These are phyloP conservation scores for Corylus avellana DNA, from an alignment of 306 rosid genomes.

Conservation along the genomic window DNA sequence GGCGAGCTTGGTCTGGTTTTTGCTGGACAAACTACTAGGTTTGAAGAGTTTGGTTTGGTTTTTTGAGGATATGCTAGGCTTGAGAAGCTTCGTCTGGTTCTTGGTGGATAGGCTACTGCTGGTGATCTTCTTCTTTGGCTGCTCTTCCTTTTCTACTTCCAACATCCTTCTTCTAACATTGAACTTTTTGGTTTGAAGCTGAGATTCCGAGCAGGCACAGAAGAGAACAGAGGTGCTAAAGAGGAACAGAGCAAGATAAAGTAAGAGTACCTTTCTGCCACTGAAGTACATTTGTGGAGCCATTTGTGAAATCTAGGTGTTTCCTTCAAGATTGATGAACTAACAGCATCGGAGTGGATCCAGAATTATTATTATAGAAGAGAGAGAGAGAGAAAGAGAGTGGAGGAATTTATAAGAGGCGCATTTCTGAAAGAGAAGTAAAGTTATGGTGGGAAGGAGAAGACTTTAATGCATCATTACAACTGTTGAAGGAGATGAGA, in stretches of 20 bases:
- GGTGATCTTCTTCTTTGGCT: conserved; percentile 48
- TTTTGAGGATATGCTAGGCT: conserved; percentile 40
- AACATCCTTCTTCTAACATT: conserved; percentile 46
- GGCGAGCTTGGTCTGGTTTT: conserved; percentile 58
- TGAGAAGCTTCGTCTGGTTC: conserved; percentile 50
- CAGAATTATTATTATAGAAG: neutral
- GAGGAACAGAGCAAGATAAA: conserved; percentile 39
- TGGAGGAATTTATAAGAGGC: conserved; percentile 20
- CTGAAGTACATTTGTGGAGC: conserved; percentile 47
- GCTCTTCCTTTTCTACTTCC: conserved; percentile 23
- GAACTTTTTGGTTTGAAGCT: conserved; percentile 24
- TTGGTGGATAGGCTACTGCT: conserved; percentile 36
- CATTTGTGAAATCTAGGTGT: conserved; percentile 43
- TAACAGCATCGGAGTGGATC: conserved; percentile 24
- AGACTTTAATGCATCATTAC: conserved; percentile 40
- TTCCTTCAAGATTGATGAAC: conserved; percentile 20
- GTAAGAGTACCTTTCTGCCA: conserved; percentile 40
- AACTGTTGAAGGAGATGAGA: conserved; percentile 19
- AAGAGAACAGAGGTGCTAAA: neutral
- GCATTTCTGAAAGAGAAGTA: neutral
- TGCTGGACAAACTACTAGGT: conserved; percentile 36
- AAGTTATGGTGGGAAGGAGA: conserved; percentile 13
- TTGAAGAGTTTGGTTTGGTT: conserved; percentile 61
- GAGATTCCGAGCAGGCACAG: conserved; percentile 40
- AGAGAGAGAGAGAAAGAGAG: neutral